Base-by-base conservation (phyloP, 352 stramenopile genomes). In the Globisporangium ultimum region DNA sequence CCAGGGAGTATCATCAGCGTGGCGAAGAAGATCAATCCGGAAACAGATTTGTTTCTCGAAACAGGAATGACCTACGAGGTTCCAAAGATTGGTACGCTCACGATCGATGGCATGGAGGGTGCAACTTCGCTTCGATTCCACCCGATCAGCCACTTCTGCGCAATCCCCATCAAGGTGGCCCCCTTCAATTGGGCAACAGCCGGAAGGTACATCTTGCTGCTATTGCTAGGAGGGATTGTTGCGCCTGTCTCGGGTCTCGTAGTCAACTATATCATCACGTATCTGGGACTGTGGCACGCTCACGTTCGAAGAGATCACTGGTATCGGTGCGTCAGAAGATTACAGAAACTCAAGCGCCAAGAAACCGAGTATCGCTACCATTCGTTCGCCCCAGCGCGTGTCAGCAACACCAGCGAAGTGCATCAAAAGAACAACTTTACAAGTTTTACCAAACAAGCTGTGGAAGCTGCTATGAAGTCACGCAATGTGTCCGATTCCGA, bases 291-390 rank as follows among this genome's bases (percentile, higher is more conserved):
- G 17, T 95, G 83, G 86, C 86, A 95, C 41, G 80, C 86, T 0
- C 86, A 95, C 41, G 84, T 95, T 18, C 84, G 86, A 41, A 72
- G 86, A 59, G 86, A 95, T 49, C 76, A 92, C 60, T 95, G 86
- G 86, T 93, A 85, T 55, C 73, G 79, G 49, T 93, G 84, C 53
- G 73, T 93, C 10, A 72, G 72, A 21, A 72, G 78, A 34, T 67
- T 95, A 9, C 81, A 91, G 55, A 88, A 89, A 55, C 66, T 91
- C 49, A 91, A 91, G 54, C 82, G 80, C 2, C 82, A 92, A 60
- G 74, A 88, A 46, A 86, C 67, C 1, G 75, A 84, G 24, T 76
- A 86, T 38, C 74, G 84, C 8, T 95, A 90, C 48, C 76, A 89
- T 21, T 95, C 86, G 10, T 95, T 95, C 71, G 77, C 86, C 0